Evolutionary conservation across 768 basidiomycete species (phyloP).

Genomic region (Serpula lacrymans): DNA sequence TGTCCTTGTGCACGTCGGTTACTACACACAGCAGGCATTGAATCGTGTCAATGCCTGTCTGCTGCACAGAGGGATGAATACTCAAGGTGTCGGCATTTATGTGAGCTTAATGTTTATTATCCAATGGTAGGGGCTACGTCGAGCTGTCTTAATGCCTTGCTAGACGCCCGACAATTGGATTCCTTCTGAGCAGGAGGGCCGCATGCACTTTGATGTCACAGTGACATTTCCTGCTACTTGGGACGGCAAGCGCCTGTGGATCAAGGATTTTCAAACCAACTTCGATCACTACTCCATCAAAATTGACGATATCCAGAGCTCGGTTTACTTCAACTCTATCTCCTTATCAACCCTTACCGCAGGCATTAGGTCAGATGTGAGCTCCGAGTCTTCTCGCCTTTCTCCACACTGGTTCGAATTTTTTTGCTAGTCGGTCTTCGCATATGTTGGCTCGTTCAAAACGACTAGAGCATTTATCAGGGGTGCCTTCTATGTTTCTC

Average conservation of each 20-base stretch:
- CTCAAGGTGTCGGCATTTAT: constrained; percentile 31
- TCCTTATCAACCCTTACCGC: no score
- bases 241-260: constrained; percentile 17
- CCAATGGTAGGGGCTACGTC: not conserved
- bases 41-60: constrained; percentile 26
- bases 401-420: no score
- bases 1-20: constrained; percentile 26
- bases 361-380: no score
- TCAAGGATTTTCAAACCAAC: constrained; percentile 43
- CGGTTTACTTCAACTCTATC: no score
- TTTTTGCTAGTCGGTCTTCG: no score
- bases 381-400: no score
- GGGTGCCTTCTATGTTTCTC: no score
- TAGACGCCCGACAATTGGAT: constrained; percentile 30
- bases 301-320: no score
- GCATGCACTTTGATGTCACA: constrained; percentile 32
- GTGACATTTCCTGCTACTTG: constrained; percentile 34
- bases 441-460: no score
- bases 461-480: no score
- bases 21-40: constrained; percentile 13
- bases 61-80: constrained; percentile 18
- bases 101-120: constrained; percentile 16
- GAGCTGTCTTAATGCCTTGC: no score
- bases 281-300: no score
- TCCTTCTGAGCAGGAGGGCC: constrained; percentile 7